phyloP scores from a whole-genome alignment of 139 green algal genomes.

The Chlamydomonas schloesseri region DNA sequence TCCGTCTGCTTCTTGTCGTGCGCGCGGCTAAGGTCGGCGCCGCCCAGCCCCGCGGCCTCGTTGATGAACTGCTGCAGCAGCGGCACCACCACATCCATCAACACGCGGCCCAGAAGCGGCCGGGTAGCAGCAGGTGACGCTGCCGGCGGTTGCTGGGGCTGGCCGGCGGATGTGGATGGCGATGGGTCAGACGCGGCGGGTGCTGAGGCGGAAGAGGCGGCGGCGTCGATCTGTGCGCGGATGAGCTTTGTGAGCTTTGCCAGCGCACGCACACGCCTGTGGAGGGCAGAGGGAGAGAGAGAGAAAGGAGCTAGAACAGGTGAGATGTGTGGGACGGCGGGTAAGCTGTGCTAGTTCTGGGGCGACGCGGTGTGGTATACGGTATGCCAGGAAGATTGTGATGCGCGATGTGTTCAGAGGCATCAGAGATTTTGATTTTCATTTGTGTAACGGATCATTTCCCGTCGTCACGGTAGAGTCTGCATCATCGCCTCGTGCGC shows the following conservation, averaged over 20 bases:
- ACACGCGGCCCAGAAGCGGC: slow-evolving; percentile 18
- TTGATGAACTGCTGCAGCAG: slow-evolving; percentile 78
- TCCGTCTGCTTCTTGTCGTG: slow-evolving; percentile 71
- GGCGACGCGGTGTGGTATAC: no score
- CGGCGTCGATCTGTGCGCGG: neutral
- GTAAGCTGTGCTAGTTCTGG: no score
- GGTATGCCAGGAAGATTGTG: no score
- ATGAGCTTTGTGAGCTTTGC: slow-evolving; percentile 26
- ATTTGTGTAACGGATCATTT: slow-evolving; percentile 1
- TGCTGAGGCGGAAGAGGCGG: neutral
- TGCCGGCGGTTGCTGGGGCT: neutral
- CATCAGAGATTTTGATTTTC: slow-evolving; percentile 41
- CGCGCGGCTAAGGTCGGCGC: neutral
- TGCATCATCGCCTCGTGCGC: neutral
- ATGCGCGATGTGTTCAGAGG: no score
- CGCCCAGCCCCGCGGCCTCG: slow-evolving; percentile 51
- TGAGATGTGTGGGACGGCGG: no score
- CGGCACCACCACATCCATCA: slow-evolving; percentile 77
- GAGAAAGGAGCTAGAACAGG: neutral
- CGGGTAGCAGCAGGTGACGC: neutral
- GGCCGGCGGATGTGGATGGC: no score
- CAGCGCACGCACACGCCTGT: slow-evolving; percentile 36
- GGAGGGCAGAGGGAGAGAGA: neutral
- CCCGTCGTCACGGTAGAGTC: neutral
- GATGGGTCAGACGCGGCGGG: no score